Conservation (phyloP, 495 filamentous ascomycete species). For the Xylaria bambusicola region DNA sequence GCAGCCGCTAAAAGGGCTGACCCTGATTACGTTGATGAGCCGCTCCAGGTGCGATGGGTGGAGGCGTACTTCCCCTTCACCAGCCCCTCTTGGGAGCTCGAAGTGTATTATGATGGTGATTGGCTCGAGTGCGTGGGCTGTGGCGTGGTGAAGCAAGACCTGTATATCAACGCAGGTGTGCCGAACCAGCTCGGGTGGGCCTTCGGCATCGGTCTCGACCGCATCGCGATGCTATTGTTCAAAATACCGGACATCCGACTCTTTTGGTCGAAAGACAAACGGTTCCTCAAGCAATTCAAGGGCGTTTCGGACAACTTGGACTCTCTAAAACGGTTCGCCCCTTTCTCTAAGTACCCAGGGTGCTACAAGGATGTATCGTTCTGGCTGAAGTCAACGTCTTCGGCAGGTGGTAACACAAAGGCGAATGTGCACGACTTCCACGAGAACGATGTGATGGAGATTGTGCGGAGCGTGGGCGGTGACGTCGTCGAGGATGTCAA, state of each 20-base stretch:
- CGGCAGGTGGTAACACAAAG: constrained; percentile 53
- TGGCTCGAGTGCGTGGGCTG: constrained; percentile 96
- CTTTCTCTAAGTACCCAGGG: constrained; percentile 86
- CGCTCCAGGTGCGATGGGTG: constrained; percentile 86
- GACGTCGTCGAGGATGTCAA: constrained; percentile 85
- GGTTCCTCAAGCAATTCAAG: constrained; percentile 81
- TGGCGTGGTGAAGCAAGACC: constrained; percentile 81
- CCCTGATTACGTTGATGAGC: constrained; percentile 56
- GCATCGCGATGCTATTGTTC: constrained; percentile 95
- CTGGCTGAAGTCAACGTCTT: constrained; percentile 68
- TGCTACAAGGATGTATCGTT: constrained; percentile 93
- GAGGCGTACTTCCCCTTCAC: constrained; percentile 98
- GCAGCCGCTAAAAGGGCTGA: constrained; percentile 60
- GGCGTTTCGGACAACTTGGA: constrained; percentile 52
- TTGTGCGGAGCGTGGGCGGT: constrained; percentile 76
- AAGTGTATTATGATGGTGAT: constrained; percentile 90
- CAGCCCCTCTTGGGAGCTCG: constrained; percentile 90
- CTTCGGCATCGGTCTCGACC: constrained; percentile 89
- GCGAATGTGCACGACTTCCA: constrained; percentile 61
- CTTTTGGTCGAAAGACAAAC: constrained; percentile 85
- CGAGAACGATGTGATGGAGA: constrained; percentile 97
- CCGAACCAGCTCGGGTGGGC: constrained; percentile 86
- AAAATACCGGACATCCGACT: constrained; percentile 95
- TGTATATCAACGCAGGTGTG: constrained; percentile 75
- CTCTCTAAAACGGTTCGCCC: constrained; percentile 66